Evolutionary conservation across 176 grass and related monocot genomes (phyloP).

Genomic region (Phragmites australis): DNA sequence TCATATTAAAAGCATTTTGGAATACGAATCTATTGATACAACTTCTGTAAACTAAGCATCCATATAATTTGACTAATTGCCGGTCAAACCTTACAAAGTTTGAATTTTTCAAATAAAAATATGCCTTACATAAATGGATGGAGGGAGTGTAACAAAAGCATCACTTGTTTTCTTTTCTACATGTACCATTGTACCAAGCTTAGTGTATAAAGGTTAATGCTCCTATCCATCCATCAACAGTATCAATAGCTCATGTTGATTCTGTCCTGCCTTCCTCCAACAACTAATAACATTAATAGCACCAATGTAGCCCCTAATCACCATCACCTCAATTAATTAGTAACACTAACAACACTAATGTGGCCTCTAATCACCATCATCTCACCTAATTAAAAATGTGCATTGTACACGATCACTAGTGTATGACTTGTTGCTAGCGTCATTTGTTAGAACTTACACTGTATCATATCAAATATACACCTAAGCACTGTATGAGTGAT

Average conservation of each 20-base stretch:
- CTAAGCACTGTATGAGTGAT: constrained; percentile 5
- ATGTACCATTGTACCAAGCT: neutral
- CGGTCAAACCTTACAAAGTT: too few relatives aligned
- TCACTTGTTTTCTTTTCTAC: neutral
- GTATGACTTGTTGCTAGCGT: too few relatives aligned
- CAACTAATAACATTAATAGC: neutral
- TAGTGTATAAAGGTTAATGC: neutral
- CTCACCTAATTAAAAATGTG: neutral
- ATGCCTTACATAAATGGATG: too few relatives aligned
- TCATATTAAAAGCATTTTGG: too few relatives aligned
- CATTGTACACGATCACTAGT: neutral
- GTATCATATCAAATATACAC: neutral
- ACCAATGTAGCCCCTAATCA: neutral
- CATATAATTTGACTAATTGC: too few relatives aligned
- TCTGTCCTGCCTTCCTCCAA: neutral
- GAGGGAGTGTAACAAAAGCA: too few relatives aligned
- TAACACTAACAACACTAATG: neutral
- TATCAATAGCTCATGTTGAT: neutral
- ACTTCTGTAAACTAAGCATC: too few relatives aligned
- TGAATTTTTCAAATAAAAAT: too few relatives aligned
- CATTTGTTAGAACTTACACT: neutral
- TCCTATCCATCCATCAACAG: neutral
- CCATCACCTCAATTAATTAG: neutral
- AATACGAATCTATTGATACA: too few relatives aligned
- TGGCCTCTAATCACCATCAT: neutral